Base-by-base conservation (phyloP, 2,329 filamentous ascomycete genomes). In the Penicillium sp. region DNA sequence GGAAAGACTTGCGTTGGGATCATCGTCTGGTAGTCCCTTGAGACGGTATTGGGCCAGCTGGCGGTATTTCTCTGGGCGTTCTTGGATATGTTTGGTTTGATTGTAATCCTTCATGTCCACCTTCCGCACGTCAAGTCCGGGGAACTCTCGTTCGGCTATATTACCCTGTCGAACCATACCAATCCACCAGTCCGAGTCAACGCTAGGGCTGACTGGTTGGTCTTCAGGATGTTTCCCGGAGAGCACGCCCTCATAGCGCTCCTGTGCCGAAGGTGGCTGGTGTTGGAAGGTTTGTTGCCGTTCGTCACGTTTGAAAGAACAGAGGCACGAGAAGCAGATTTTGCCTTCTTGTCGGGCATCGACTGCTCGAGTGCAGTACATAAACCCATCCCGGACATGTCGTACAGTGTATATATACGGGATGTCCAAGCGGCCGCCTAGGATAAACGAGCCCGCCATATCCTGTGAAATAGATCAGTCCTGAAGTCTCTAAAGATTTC, bases 71-170 rank as follows among this genome's bases (percentile, higher is more conserved):
- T 61, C 57, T 2, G 64, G 62, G 11, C 46, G 48, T 18, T 51
- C 47, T 37, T 55, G 55, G 9, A 58, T 48, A 17, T 58, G 47
- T 13, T 52, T 45, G 0, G 45, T 39, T 4, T 55, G 45, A 46
- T 79, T 79, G 52, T 71, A 76, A 2, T 56, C 50, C 2, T 50
- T 43, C 77, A 79, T 79, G 48, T 78, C 70, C 14, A 72, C 72
- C 53, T 77, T 79, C 11, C 70, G 65, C 13, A 71, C 64, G 28
- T 77, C 69, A 5, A 79, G 51, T 4, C 67, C 67, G 1, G 67
- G 64, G 25, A 68, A 70, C 13, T 58, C 51, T 8, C 49, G 40
- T 31, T 66, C 62, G 4, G 43, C 16, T 6, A 59, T 44, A 17
- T 52, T 43, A 10, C 61, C 62, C 16, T 47, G 27, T 8, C 59